Evolutionary conservation across 192 early-diverging fungal species (phyloP).

Genomic region (Coemansia sp.): DNA sequence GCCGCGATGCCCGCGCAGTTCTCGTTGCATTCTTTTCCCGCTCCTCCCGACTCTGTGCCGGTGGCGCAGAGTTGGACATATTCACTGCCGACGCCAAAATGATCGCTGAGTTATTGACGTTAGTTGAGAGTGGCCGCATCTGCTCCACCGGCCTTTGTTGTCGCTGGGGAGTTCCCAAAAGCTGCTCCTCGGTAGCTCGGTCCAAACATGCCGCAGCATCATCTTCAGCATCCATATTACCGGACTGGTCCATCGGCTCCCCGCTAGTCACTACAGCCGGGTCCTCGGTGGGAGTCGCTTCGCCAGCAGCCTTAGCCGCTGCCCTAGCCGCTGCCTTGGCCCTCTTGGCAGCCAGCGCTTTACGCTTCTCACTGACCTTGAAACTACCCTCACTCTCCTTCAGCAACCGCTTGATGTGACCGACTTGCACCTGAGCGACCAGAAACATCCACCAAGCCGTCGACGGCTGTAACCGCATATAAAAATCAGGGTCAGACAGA

Average conservation of each 20-base stretch:
- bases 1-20: conserved; percentile 31
- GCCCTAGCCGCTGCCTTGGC: conserved; percentile 13
- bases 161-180: conserved; percentile 14
- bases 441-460: conserved; percentile 58
- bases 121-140: conserved; percentile 50
- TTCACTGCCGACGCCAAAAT: conserved; percentile 48
- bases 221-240: background rate
- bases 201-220: background rate
- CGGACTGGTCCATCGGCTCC: background rate
- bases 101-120: conserved; percentile 46
- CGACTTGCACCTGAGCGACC: conserved; percentile 55
- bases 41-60: conserved; percentile 2
- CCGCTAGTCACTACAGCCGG: background rate
- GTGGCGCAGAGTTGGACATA: conserved; percentile 27
- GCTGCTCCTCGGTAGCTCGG: background rate
- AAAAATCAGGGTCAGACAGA: conserved; percentile 51
- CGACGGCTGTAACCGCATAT: conserved; percentile 57
- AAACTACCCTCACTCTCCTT: conserved; percentile 53
- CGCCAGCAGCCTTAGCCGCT: conserved; percentile 5
- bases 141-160: conserved; percentile 25
- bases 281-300: background rate
- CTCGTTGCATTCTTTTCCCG: conserved; percentile 26
- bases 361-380: conserved; percentile 40
- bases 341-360: conserved; percentile 21
- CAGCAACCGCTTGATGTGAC: conserved; percentile 54